These are phyloP conservation scores for Cochlearia excelsa DNA, from an alignment of 345 rosid species.

Conservation along the genomic window DNA sequence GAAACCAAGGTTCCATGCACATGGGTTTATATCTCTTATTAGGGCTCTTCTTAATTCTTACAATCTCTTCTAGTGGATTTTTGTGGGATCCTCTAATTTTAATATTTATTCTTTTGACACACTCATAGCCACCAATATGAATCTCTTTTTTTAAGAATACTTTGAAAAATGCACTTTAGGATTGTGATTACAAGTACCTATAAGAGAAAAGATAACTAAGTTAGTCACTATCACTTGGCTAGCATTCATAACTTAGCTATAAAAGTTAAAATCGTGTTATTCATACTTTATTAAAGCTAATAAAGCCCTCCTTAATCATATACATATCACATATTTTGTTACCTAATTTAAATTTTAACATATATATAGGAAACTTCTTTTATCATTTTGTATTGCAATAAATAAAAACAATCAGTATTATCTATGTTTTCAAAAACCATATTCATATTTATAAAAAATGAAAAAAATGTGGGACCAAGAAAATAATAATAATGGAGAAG, in stretches of 20 bases:
- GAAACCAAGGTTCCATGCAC: slow-evolving; percentile 65
- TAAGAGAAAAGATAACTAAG: slow-evolving; percentile 15
- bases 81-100: not conserved
- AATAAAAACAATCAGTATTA: too few relatives aligned
- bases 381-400: too few relatives aligned
- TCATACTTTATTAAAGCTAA: slow-evolving; percentile 36
- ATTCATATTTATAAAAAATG: too few relatives aligned
- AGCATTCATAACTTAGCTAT: too few relatives aligned
- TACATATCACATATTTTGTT: slow-evolving; percentile 14
- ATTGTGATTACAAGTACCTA: slow-evolving; percentile 37
- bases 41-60: slow-evolving; percentile 28
- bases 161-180: slow-evolving; percentile 30
- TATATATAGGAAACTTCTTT: too few relatives aligned
- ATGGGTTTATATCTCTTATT: slow-evolving; percentile 42
- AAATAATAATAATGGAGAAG: not conserved
- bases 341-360: slow-evolving; percentile 15
- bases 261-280: slow-evolving; percentile 30
- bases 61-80: too few relatives aligned
- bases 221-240: not conserved
- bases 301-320: slow-evolving; percentile 27
- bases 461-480: not conserved
- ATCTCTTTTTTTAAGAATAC: too few relatives aligned
- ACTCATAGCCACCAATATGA: slow-evolving; percentile 28
- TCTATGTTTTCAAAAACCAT: too few relatives aligned
- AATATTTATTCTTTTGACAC: slow-evolving; percentile 19